Base-by-base conservation (phyloP, 2,329 filamentous ascomycete species). In the Penicillium sclerotigenum region DNA sequence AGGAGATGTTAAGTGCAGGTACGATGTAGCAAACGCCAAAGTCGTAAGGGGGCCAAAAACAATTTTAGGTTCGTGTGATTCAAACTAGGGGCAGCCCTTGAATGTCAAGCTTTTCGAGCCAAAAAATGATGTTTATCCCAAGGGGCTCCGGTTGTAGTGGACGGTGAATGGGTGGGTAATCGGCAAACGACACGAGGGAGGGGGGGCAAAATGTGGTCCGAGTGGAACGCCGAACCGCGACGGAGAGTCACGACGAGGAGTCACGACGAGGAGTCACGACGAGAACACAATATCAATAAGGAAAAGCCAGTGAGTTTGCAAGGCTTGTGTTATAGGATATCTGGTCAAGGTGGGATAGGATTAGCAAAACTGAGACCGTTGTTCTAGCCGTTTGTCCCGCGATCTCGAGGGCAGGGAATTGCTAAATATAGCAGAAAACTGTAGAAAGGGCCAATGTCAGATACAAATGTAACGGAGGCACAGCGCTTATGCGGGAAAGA, bases 341-440 rank as follows among this genome's bases (percentile, higher is more conserved):
- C 29, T 16, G 33, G 16, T 40, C 47, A 52, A 54, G 29, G 38
- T 37, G 20, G 33, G 56, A 55, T 37, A n/a, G 33, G 56, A 55
- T 47, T 56, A 33, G 43, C 28, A 42, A 58, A 48, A 49, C 29
- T 54, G 57, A 57, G 56, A 42, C 48, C 45, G 56, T 60, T 62
- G 56, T 59, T 63, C 62, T 58, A 64, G 59, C 51, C 56, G 62
- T 55, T 58, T 33, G 63, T 63, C 59, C 60, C 62, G 64, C 65
- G 59, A 58, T 60, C 45, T 59, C 52, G 59, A 65, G 54, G 58
- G 48, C 43, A 62, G 59, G 57, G 54, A 57, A 59, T 60, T 71
- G 64, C 70, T 72, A 72, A 72, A 68, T 70, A 69, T 72, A 72
- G 70, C 68, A 68, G 64, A 66, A 66, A 58, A 50, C 63, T 64